A percentile compares a stretch with the other conserved stretches of the same genome.
phyloP scores from a whole-genome alignment of 306 rosid species.

The Pterocarpus santalinus region DNA sequence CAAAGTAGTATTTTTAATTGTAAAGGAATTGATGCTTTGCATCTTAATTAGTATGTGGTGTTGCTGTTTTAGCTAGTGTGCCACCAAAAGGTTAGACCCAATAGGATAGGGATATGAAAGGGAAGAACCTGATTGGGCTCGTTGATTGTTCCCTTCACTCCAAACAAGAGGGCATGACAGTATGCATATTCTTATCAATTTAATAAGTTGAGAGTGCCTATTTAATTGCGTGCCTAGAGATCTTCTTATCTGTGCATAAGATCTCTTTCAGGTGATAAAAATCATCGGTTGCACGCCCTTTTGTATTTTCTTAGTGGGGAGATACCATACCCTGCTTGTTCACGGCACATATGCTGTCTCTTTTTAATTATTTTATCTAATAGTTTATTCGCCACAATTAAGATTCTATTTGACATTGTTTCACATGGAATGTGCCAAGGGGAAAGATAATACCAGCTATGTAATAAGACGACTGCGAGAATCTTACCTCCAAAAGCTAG shows the following conservation, averaged over 20 bases:
- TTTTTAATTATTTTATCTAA: slow-evolving; percentile 22
- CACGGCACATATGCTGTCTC: slow-evolving; percentile 31
- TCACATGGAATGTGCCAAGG: neutral
- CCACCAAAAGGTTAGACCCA: slow-evolving; percentile 74
- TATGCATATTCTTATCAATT: slow-evolving; percentile 45
- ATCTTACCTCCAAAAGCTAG: neutral
- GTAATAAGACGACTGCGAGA: no score
- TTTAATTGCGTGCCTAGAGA: slow-evolving; percentile 56
- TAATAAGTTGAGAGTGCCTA: slow-evolving; percentile 40
- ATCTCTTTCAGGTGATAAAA: slow-evolving; percentile 74
- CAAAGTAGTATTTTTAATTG: neutral
- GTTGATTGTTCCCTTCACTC: slow-evolving; percentile 91
- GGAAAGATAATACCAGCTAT: neutral
- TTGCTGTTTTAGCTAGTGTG: slow-evolving; percentile 52
- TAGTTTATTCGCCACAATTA: slow-evolving; percentile 9
- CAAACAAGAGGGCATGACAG: slow-evolving; percentile 79
- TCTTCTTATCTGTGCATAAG: slow-evolving; percentile 77
- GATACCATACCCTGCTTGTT: slow-evolving; percentile 48
- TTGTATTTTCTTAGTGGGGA: slow-evolving; percentile 38
- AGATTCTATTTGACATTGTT: slow-evolving; percentile 44
- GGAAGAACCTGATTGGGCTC: slow-evolving; percentile 59
- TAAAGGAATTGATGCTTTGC: slow-evolving; percentile 57
- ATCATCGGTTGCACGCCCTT: slow-evolving; percentile 67
- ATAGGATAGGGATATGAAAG: slow-evolving; percentile 59
- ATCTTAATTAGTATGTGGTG: slow-evolving; percentile 48